These are phyloP conservation scores for Orbilia blumenaviensis DNA, from an alignment of 2,329 filamentous ascomycete species.

Conservation along the genomic window DNA sequence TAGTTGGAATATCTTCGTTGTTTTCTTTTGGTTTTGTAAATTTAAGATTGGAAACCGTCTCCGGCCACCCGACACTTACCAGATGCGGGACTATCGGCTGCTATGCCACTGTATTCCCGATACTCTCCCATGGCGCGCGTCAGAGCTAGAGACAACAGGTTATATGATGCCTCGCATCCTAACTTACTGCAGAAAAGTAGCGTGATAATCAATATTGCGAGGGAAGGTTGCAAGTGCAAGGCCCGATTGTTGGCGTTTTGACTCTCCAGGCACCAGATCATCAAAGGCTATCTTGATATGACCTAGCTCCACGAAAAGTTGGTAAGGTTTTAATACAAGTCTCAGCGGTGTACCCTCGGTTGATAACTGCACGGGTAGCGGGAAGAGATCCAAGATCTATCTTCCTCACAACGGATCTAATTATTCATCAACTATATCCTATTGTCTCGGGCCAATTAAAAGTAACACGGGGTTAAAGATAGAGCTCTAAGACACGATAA, in stretches of 20 bases:
- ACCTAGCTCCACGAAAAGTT: not conserved
- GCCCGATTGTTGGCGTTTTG: not conserved
- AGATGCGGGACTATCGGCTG: conserved; percentile 14
- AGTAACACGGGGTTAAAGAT: conserved; percentile 7
- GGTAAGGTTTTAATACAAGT: not conserved
- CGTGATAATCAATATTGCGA: conserved; percentile 3
- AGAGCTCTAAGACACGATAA: not conserved
- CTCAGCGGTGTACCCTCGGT: too few relatives aligned
- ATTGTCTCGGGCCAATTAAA: conserved; percentile 18
- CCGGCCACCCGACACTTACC: conserved; percentile 18
- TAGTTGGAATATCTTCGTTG: not conserved
- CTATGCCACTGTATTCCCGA: not conserved
- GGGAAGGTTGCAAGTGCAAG: not conserved
- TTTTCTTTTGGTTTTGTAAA: not conserved
- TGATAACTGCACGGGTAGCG: too few relatives aligned
- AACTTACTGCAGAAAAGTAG: not conserved
- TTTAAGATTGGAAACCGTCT: conserved; percentile 15
- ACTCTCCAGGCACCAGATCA: not conserved
- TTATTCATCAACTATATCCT: not conserved
- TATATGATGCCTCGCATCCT: not conserved
- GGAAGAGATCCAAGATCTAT: too few relatives aligned
- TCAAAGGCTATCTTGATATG: not conserved
- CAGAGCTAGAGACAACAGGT: too few relatives aligned
- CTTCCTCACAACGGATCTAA: too few relatives aligned
- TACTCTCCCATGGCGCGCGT: too few relatives aligned